Percentiles rank a stretch among this genome's conserved stretches.
Conservation (phyloP, 345 rosid species). For the Gossypium sturtianum region DNA sequence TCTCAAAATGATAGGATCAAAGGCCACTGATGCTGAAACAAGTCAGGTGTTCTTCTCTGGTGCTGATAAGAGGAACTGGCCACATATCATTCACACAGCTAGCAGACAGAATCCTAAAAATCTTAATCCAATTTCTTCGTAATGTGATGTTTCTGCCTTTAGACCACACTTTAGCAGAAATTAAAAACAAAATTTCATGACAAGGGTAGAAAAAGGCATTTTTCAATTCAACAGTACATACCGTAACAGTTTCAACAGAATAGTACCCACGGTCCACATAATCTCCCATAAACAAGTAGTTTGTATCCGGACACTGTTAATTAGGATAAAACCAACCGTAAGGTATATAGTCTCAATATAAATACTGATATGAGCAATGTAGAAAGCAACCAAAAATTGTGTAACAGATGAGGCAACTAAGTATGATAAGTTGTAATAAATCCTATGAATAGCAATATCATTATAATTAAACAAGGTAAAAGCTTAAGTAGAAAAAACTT, state of each 20-base stretch:
- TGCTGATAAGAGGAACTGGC: not conserved
- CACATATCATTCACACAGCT: not conserved
- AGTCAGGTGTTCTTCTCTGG: not conserved
- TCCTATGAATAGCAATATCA: not conserved
- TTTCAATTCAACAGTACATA: slow-evolving; percentile 20
- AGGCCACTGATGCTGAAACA: not conserved
- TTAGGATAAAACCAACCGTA: slow-evolving; percentile 6
- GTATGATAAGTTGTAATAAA: not conserved
- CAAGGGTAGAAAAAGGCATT: not conserved
- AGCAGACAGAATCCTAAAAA: not conserved
- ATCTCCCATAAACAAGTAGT: slow-evolving; percentile 98
- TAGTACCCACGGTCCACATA: slow-evolving; percentile 97
- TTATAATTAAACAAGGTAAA: not conserved
- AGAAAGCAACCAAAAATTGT: not conserved
- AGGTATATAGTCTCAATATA: not conserved
- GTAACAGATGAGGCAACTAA: not conserved
- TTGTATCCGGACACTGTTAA: slow-evolving; percentile 94
- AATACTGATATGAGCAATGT: not conserved
- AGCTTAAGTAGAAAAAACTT: not conserved
- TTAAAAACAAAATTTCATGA: not conserved
- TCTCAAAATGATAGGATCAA: not conserved
- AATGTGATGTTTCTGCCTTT: not conserved
- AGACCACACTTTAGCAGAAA: not conserved
- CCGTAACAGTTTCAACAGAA: slow-evolving; percentile 97
- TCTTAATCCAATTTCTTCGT: not conserved